phyloP scores from a whole-genome alignment of 441 rosid species.

The Euphorbia schlechtendalii region DNA sequence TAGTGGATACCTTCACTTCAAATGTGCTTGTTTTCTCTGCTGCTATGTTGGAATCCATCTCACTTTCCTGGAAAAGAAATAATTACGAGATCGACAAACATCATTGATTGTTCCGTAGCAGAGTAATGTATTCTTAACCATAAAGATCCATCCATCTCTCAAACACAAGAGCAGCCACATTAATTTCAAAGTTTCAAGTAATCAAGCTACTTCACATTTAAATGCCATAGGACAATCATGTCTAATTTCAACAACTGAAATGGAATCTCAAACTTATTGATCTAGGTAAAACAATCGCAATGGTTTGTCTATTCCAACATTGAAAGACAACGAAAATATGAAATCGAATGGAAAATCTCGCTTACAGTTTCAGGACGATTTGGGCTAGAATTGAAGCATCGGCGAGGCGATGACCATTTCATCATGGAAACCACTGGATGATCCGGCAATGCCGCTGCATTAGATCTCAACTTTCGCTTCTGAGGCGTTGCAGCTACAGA shows the following conservation, averaged over 20 bases:
- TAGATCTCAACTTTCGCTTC: slow-evolving; percentile 57
- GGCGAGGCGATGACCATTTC: slow-evolving; percentile 55
- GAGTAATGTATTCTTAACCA: neutral
- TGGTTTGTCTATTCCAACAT: neutral
- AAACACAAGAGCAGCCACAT: neutral
- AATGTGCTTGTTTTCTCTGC: slow-evolving; percentile 23
- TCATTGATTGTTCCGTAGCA: too few relatives aligned
- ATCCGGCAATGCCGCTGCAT: slow-evolving; percentile 15
- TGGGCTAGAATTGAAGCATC: slow-evolving; percentile 35
- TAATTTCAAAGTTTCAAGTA: too few relatives aligned
- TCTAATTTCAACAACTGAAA: neutral
- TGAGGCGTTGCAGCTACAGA: slow-evolving; percentile 35
- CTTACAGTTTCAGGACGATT: slow-evolving; percentile 26
- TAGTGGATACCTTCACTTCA: slow-evolving; percentile 19
- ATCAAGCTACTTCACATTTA: neutral
- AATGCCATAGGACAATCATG: neutral
- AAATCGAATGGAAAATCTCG: neutral
- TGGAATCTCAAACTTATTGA: neutral
- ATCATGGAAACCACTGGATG: slow-evolving; percentile 27
- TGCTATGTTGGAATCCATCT: slow-evolving; percentile 22
- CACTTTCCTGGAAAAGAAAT: slow-evolving; percentile 31
- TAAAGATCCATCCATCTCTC: neutral
- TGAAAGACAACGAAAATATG: neutral
- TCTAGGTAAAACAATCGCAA: neutral
- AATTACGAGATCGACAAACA: neutral